Base-by-base conservation (phyloP, 768 basidiomycete genomes). In the Baorangia bicolor region DNA sequence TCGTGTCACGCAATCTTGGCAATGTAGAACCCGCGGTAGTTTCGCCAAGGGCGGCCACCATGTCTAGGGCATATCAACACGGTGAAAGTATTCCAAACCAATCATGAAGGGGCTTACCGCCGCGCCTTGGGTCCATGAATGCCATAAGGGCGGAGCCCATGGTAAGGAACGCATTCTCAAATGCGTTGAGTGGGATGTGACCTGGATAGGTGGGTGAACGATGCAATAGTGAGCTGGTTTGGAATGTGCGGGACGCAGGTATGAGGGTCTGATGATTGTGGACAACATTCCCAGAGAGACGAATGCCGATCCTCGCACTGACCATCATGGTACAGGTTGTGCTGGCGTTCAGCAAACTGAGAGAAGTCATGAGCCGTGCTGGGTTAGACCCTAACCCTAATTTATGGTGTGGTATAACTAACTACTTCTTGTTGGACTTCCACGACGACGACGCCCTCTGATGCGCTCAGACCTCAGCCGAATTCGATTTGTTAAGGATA, bases 11-110 rank as follows among this genome's bases (percentile, higher is more conserved):
- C 45, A 97, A 74, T 44, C 80, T 78, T 7, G 90, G 86, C 39
- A 98, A 78, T 51, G 86, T 84, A 0, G 84, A 79, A 3, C 90
- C 88, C 7, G 94, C 90, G 1, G 96, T 94, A 1, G 93, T 93
- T 73, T 98, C 97, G 23, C 92, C 93, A 10, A 98, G 80, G 5
- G 92, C 90, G 12, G 97, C 95, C 39, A 98, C 83, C 88, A 99
- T 93, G 71, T 99, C 95, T 98, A 59, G 12, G 14, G n/a, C 2
- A 6, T 37, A 27, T 57, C 28, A 48, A 49, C 28, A 37, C 23
- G 20, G n/a, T 12, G 31, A 48, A n/a, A 28, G 37, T 34, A 9
- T 51, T 12, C 23, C 42, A 16, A 43, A 20, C 1, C 3, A 43
- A 49, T 21, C 28, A 38, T 4, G 28, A 43, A 34, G 39, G 14